Evolutionary conservation across 805 yeast species (phyloP).

Genomic region (Yueomyces sp.): DNA sequence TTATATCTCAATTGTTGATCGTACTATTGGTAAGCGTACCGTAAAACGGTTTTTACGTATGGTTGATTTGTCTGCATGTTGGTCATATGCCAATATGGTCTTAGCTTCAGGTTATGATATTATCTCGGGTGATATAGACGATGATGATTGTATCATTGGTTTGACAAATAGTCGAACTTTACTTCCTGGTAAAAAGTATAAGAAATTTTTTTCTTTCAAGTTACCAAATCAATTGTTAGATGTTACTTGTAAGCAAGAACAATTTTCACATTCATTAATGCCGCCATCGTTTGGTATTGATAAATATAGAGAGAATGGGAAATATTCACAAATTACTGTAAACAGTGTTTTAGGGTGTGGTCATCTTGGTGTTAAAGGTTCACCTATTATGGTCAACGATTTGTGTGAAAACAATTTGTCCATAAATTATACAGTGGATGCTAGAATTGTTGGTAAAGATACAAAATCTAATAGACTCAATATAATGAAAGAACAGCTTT

Average conservation of each 20-base stretch:
- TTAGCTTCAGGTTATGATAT: slow-evolving; percentile 41
- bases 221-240: slow-evolving; percentile 43
- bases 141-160: slow-evolving; percentile 37
- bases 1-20: slow-evolving; percentile 21
- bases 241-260: slow-evolving; percentile 35
- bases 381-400: slow-evolving; percentile 41
- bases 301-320: slow-evolving; percentile 18
- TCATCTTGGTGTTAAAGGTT: slow-evolving; percentile 35
- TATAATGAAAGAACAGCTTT: slow-evolving; percentile 25
- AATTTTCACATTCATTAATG: slow-evolving; percentile 25
- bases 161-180: slow-evolving; percentile 36
- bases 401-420: slow-evolving; percentile 33
- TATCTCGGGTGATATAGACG: slow-evolving; percentile 31
- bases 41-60: slow-evolving; percentile 40
- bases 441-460: slow-evolving; percentile 39
- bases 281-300: slow-evolving; percentile 32
- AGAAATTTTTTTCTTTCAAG: slow-evolving; percentile 45
- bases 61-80: slow-evolving; percentile 45
- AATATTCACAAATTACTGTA: slow-evolving; percentile 21
- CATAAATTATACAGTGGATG: slow-evolving; percentile 41
- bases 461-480: slow-evolving; percentile 9
- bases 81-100: slow-evolving; percentile 38
- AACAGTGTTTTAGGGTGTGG: slow-evolving; percentile 34
- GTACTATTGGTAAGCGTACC: slow-evolving; percentile 22
- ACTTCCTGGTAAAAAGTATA: slow-evolving; percentile 36